Evolutionary conservation across 1,284 basidiomycete genomes (phyloP), one percentile per base, ranked within the genome.

Genomic region (Wolfiporia cocos): DNA sequence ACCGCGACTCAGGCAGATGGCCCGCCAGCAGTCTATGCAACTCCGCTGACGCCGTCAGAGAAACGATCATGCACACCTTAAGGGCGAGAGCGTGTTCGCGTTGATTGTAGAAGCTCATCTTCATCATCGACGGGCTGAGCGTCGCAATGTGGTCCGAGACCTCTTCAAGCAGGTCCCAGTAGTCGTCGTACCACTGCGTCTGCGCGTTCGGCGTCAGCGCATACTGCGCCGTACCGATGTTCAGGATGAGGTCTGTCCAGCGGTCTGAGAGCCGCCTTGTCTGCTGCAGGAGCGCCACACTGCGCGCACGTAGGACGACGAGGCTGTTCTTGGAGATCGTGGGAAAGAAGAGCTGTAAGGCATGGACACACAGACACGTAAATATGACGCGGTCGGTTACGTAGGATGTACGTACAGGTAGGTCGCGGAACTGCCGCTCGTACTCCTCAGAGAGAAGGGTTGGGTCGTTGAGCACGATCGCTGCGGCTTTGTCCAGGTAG

Each of bases 91-190:
- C 48, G 22, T 47, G 42, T 37, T 47, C 47, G 18, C 49, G 47
- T 23, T 57, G 50, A 17, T 34, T 36, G 34, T 44, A 46, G 42
- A 55, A 50, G 30, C 50, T 51, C 42, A 50, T 34, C 41, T 50
- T 51, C 32, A 59, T 50, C 56, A 55, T 53, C 34, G 49, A 43
- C 7, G 47, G 40, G 15, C 44, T 51, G 21, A 58, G 32, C 19
- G 38, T 44, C 14, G 52, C 28, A 37, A 44, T 45, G 40, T 57
- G 55, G 32, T 48, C 44, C 10, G 52, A 42, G 19, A 55, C 39
- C 31, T 57, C 53, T 35, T 54, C 52, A 11, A 59, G 46, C 15
- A 51, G 47, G 18, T 51, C 44, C 55, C 56, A 59, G 47, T 58
- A 59, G n/a, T 45, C 29, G 15, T 49, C 46, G 40, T 56, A 56